These are phyloP conservation scores for Phaeophleospora eucalypticola DNA, from an alignment of 2,329 filamentous ascomycete species.

Conservation along the genomic window DNA sequence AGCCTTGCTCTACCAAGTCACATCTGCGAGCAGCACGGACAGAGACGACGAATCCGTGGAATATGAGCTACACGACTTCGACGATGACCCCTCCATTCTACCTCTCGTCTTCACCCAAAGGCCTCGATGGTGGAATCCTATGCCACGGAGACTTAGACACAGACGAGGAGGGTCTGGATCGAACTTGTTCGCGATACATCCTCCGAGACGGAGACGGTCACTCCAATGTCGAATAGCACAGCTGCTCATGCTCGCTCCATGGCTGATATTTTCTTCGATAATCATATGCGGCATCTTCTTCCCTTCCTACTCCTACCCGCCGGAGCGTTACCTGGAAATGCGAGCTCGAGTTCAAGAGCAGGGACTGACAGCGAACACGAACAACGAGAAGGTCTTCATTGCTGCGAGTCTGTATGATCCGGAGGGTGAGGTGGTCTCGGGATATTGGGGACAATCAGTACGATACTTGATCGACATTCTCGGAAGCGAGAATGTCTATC, in stretches of 20 bases:
- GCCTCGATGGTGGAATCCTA: conserved; percentile 8
- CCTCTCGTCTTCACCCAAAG: conserved; percentile 2
- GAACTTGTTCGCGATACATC: conserved; percentile 6
- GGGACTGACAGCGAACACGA: conserved; percentile 43
- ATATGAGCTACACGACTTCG: conserved; percentile 16
- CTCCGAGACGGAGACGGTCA: conserved; percentile 17
- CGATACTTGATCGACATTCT: conserved; percentile 61
- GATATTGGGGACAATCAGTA: conserved; percentile 61
- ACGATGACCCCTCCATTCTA: conserved; percentile 9
- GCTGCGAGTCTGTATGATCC: conserved; percentile 67
- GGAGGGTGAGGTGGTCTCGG: conserved; percentile 56
- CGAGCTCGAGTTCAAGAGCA: conserved; percentile 32
- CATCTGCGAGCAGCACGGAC: conserved; percentile 10
- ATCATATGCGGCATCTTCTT: conserved; percentile 47
- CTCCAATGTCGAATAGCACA: conserved; percentile 14
- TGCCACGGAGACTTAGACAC: conserved; percentile 2
- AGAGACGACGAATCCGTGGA: conserved; percentile 8
- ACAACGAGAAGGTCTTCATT: conserved; percentile 67
- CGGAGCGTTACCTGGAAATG: conserved; percentile 48
- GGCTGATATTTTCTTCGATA: conserved; percentile 26
- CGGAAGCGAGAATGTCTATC: conserved; percentile 63
- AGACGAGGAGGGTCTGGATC: conserved; percentile 11
- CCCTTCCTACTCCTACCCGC: conserved; percentile 55
- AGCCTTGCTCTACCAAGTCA: conserved; percentile 9
- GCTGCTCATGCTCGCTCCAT: conserved; percentile 12